phyloP scores from a whole-genome alignment of 371 early-diverging fungal species.

The Funneliformis caledonium region DNA sequence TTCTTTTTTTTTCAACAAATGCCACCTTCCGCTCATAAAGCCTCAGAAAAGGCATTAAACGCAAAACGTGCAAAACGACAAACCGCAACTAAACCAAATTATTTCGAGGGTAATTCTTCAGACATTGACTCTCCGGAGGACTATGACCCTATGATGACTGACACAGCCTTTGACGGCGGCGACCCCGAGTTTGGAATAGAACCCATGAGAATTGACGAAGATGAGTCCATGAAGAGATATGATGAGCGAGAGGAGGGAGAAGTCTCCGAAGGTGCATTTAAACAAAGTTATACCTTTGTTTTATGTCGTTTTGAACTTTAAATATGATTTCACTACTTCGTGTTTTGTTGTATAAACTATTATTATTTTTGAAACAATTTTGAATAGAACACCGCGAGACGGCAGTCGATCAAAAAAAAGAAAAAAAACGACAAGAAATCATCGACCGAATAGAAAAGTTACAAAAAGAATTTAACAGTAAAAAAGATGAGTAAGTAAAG shows the following conservation, averaged over 20 bases:
- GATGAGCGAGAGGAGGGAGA: conserved; percentile 17
- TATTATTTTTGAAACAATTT: neutral
- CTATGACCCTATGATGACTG: conserved; percentile 22
- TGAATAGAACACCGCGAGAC: neutral
- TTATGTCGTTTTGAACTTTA: neutral
- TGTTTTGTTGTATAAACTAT: neutral
- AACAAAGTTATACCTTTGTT: neutral
- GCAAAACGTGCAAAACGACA: conserved; percentile 15
- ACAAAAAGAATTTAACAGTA: neutral
- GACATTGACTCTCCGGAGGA: conserved; percentile 9
- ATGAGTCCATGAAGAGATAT: conserved; percentile 8
- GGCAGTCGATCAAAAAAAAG: neutral
- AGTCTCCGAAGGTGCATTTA: neutral
- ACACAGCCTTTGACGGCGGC: neutral
- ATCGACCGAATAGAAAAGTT: neutral
- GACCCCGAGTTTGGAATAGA: conserved; percentile 2
- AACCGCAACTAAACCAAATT: conserved; percentile 27
- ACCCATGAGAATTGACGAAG: conserved; percentile 1
- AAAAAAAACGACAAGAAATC: conserved; percentile 2
- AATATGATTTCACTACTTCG: no score
- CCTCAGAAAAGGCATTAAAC: conserved; percentile 8
- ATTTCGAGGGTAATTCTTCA: conserved; percentile 31
- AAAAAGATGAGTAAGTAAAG: conserved; percentile 4
- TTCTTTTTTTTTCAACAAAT: conserved; percentile 9
- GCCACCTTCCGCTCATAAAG: conserved; percentile 25